Evolutionary conservation across 2,329 filamentous ascomycete species (phyloP).

Genomic region (Diplodia corticola): DNA sequence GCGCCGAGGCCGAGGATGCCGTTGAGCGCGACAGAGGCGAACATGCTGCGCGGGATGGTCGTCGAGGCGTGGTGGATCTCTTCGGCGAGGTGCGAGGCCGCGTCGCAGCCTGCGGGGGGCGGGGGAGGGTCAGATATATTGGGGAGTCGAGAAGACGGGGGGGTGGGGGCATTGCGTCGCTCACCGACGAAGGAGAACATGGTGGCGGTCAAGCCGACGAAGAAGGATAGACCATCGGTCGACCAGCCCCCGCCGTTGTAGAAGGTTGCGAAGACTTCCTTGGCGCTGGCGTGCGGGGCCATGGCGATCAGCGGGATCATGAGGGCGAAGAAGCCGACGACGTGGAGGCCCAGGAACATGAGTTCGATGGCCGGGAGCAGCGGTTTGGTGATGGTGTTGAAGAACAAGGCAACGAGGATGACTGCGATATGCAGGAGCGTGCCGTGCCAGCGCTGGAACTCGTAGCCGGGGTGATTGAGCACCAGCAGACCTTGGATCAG

Average conservation of each 20-base stretch:
- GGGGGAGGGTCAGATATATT: background rate
- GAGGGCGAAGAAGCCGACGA: constrained; percentile 56
- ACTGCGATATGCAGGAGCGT: constrained; percentile 52
- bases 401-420: constrained; percentile 39
- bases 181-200: constrained; percentile 42
- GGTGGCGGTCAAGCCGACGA: constrained; percentile 45
- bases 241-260: constrained; percentile 50
- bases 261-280: constrained; percentile 51
- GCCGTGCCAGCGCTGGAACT: constrained; percentile 49
- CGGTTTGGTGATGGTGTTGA: constrained; percentile 48
- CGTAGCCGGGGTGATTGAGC: constrained; percentile 43
- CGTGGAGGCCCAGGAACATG: constrained; percentile 50
- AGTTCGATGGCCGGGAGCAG: constrained; percentile 52
- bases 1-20: constrained; percentile 44
- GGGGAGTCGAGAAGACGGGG: too few species aligned
- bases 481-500: constrained; percentile 37
- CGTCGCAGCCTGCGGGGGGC: background rate
- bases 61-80: constrained; percentile 38
- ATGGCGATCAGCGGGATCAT: constrained; percentile 49
- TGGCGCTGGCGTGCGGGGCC: constrained; percentile 43
- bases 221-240: constrained; percentile 46
- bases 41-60: constrained; percentile 44
- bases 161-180: constrained; percentile 34
- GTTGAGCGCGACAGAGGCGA: constrained; percentile 44
- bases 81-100: constrained; percentile 28